These are phyloP conservation scores for Lachnellula subtilissima DNA, from an alignment of 2,329 filamentous ascomycete species.

Conservation along the genomic window DNA sequence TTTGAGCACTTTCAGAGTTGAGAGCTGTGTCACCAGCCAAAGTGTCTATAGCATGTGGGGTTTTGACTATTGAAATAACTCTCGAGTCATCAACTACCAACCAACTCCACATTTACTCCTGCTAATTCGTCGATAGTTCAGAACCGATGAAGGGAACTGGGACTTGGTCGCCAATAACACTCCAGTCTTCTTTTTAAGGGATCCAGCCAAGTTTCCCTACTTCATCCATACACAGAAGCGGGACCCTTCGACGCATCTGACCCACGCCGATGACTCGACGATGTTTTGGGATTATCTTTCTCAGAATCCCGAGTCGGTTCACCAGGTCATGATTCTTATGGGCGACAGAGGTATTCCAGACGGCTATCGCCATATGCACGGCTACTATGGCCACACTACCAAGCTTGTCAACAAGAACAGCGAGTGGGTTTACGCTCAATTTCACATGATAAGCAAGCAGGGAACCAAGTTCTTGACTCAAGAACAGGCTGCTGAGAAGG, in stretches of 20 bases:
- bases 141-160: slow-evolving; percentile 70
- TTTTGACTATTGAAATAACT: too few species aligned
- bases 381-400: slow-evolving; percentile 50
- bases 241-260: slow-evolving; percentile 64
- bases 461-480: slow-evolving; percentile 48
- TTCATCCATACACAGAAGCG: slow-evolving; percentile 74
- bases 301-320: slow-evolving; percentile 49
- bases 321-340: slow-evolving; percentile 55
- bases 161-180: slow-evolving; percentile 70
- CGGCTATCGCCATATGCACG: slow-evolving; percentile 50
- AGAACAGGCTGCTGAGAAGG: slow-evolving; percentile 41
- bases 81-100: too few species aligned
- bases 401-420: slow-evolving; percentile 52
- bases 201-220: slow-evolving; percentile 67
- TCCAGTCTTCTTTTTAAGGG: slow-evolving; percentile 70
- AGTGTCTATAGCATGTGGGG: too few species aligned
- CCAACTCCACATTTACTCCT: too few species aligned
- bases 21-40: too few species aligned
- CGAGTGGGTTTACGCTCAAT: slow-evolving; percentile 49
- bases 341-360: slow-evolving; percentile 52
- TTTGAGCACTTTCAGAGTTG: too few species aligned
- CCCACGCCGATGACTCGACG: slow-evolving; percentile 54
- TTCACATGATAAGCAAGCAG: slow-evolving; percentile 49
- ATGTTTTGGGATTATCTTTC: slow-evolving; percentile 63
- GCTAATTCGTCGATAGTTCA: slow-evolving; percentile 39